A percentile compares a stretch with the other conserved stretches of the same genome.
These are phyloP conservation scores for Umbilicaria muhlenbergii DNA, from an alignment of 495 filamentous ascomycete species.

Conservation along the genomic window DNA sequence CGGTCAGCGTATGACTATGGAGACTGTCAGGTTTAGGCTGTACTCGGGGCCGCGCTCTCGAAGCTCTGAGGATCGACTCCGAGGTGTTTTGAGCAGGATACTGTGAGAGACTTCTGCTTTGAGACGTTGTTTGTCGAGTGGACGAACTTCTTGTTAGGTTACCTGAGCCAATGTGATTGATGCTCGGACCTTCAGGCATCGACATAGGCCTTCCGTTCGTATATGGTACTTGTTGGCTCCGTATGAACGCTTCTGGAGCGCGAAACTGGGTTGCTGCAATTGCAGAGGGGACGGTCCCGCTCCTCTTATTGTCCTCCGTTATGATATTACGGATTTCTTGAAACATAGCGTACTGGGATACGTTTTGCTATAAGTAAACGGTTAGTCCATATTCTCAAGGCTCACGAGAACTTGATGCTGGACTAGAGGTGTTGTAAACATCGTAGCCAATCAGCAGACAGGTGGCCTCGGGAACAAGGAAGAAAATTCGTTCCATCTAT, in stretches of 20 bases:
- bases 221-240: background rate
- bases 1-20: constrained; percentile 34
- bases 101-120: background rate
- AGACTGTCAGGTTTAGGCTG: constrained; percentile 48
- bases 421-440: too few relatives aligned
- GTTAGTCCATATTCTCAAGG: too few relatives aligned
- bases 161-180: background rate
- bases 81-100: background rate
- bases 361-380: constrained; percentile 13
- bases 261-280: background rate
- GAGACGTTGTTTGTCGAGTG: background rate
- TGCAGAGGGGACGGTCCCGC: constrained; percentile 21
- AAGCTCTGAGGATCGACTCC: constrained; percentile 1
- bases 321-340: constrained; percentile 49
- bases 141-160: constrained; percentile 5
- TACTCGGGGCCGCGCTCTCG: constrained; percentile 30
- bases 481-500: background rate
- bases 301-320: constrained; percentile 45
- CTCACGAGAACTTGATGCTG: too few relatives aligned
- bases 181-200: constrained; percentile 12
- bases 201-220: constrained; percentile 11
- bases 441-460: background rate
- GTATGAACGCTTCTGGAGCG: background rate
- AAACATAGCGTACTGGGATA: constrained; percentile 29
- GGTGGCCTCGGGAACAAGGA: background rate